These are phyloP conservation scores for Geopyxis carbonaria DNA, from an alignment of 495 filamentous ascomycete genomes.

Conservation along the genomic window DNA sequence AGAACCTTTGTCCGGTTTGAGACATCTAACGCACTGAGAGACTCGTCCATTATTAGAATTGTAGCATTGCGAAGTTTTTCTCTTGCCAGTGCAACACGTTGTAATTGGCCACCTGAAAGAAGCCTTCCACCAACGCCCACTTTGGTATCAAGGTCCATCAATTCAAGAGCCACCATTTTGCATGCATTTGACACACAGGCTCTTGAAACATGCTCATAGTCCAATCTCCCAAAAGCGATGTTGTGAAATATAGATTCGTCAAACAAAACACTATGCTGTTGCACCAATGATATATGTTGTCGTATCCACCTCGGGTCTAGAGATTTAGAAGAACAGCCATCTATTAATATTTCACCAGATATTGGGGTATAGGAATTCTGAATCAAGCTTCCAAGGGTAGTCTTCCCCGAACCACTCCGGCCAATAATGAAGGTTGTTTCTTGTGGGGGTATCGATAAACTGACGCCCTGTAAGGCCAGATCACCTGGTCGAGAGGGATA, in stretches of 20 bases:
- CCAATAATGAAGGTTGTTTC: conserved; percentile 73
- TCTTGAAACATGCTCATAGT: conserved; percentile 32
- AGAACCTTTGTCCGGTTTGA: conserved; percentile 50
- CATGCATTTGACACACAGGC: conserved; percentile 42
- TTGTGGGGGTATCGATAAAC: conserved; percentile 52
- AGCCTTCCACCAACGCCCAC: conserved; percentile 52
- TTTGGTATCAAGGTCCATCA: conserved; percentile 57
- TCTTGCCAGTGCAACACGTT: conserved; percentile 52
- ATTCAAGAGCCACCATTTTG: conserved; percentile 51
- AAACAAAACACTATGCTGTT: conserved; percentile 72
- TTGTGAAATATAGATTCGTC: conserved; percentile 67
- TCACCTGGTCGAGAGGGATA: conserved; percentile 61
- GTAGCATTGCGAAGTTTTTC: conserved; percentile 62
- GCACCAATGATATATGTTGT: conserved; percentile 61
- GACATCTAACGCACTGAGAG: conserved; percentile 66
- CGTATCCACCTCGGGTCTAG: conserved; percentile 60
- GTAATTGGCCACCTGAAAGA: conserved; percentile 74
- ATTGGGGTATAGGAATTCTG: conserved; percentile 55
- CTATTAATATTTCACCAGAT: conserved; percentile 50
- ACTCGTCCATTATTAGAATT: conserved; percentile 76
- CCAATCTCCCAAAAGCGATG: conserved; percentile 52
- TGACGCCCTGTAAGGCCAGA: conserved; percentile 39
- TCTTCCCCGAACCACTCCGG: conserved; percentile 81
- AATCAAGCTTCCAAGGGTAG: conserved; percentile 67
- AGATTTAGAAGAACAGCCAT: conserved; percentile 42